Conservation (phyloP, 2,329 filamentous ascomycete species). For the Diaporthe amygdali region DNA sequence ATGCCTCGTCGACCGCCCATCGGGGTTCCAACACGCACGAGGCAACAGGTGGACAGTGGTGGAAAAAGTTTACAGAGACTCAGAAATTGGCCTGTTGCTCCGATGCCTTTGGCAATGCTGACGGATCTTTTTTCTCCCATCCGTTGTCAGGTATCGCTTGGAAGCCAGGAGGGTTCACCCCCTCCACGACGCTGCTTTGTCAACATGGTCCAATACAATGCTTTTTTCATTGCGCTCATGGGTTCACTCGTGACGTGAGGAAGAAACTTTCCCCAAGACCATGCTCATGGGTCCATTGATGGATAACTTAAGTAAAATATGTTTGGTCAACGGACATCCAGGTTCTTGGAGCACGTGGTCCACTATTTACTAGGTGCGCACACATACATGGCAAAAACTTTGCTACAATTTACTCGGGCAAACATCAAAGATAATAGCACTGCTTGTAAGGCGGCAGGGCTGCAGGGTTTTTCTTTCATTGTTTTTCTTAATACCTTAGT, state of each 20-base stretch:
- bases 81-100: background rate
- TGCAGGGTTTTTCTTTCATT: too few relatives aligned
- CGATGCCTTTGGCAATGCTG: background rate
- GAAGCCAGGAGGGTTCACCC: background rate
- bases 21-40: background rate
- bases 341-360: too few relatives aligned
- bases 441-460: too few relatives aligned
- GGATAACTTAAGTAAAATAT: too few relatives aligned
- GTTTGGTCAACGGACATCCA: too few relatives aligned
- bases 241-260: background rate
- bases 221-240: background rate
- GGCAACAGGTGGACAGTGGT: background rate
- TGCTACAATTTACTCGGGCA: too few relatives aligned
- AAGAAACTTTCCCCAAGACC: too few relatives aligned
- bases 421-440: too few relatives aligned
- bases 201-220: background rate
- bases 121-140: slow-evolving; percentile 7
- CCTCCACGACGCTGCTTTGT: background rate
- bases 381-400: too few relatives aligned
- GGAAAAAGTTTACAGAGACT: background rate
- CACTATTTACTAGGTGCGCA: too few relatives aligned
- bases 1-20: background rate
- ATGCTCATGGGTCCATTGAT: too few relatives aligned
- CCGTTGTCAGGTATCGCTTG: background rate
- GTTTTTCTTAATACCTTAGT: too few relatives aligned